phyloP scores from a whole-genome alignment of 2,329 filamentous ascomycete species.

The Sodiomyces alkalinus region DNA sequence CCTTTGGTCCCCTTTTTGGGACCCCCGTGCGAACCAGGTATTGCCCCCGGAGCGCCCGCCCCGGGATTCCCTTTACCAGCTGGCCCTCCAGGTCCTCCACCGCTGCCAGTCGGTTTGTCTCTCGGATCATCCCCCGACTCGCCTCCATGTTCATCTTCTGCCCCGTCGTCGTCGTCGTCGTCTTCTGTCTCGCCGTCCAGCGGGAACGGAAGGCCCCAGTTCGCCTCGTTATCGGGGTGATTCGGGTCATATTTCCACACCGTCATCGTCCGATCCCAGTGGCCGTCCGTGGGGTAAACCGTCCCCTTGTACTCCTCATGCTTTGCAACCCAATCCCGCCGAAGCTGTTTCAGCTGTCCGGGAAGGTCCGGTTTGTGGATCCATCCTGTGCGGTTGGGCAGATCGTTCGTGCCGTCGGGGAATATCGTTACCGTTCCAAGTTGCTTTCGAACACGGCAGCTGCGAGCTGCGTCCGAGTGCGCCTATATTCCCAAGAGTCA shows the following conservation, averaged over 20 bases:
- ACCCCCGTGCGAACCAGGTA: no score
- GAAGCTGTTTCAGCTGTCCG: conserved; percentile 7
- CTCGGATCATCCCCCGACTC: neutral
- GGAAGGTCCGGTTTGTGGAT: conserved; percentile 10
- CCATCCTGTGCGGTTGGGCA: conserved; percentile 20
- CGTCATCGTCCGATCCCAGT: conserved; percentile 4
- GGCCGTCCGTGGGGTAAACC: conserved; percentile 12
- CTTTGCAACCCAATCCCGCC: conserved; percentile 9
- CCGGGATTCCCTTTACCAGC: no score
- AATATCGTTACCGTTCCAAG: conserved; percentile 1
- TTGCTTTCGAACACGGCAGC: conserved; percentile 4
- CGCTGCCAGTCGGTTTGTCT: neutral
- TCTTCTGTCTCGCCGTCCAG: conserved; percentile 9
- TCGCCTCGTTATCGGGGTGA: conserved; percentile 11
- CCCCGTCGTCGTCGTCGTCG: conserved; percentile 11
- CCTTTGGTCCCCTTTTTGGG: no score
- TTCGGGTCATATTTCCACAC: conserved; percentile 18
- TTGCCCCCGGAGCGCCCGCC: no score
- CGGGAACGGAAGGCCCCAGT: conserved; percentile 3
- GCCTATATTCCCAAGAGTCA: conserved; percentile 1
- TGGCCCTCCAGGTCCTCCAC: no score
- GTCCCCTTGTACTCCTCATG: conserved; percentile 15
- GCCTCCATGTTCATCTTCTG: conserved; percentile 8
- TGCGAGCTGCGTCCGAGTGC: conserved; percentile 5
- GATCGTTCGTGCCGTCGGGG: neutral